Evolutionary conservation across 805 yeast genomes (phyloP).

Genomic region (Candida schatavii): DNA sequence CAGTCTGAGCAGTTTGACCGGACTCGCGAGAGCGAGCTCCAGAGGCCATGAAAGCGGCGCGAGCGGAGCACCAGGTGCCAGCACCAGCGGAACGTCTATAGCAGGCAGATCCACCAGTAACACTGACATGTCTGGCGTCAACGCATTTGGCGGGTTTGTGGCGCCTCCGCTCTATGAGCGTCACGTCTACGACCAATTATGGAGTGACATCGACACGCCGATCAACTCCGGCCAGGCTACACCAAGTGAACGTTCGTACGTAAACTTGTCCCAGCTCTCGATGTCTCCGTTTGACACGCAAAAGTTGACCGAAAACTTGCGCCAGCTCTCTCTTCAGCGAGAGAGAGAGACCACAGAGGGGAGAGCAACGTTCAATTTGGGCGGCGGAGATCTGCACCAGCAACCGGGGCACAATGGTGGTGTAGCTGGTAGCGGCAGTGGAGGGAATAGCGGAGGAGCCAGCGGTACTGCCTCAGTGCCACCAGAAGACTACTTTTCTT

Average conservation of each 20-base stretch:
- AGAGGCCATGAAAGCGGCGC: neutral
- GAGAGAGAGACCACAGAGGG: constrained; percentile 33
- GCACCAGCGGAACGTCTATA: neutral
- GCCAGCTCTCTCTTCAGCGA: constrained; percentile 49
- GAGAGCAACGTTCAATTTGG: constrained; percentile 35
- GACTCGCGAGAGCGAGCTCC: constrained; percentile 11
- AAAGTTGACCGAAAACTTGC: constrained; percentile 50
- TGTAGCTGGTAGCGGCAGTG: too few species aligned
- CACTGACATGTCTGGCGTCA: neutral
- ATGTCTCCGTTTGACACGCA: constrained; percentile 40
- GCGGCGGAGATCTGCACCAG: constrained; percentile 23
- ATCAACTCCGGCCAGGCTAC: constrained; percentile 40
- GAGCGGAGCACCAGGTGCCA: neutral
- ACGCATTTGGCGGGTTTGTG: constrained; percentile 34
- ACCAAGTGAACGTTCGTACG: constrained; percentile 16
- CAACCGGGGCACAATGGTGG: too few species aligned
- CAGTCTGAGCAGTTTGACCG: constrained; percentile 23
- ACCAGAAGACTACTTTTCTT: constrained; percentile 9
- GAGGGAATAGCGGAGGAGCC: neutral
- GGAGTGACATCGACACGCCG: constrained; percentile 59
- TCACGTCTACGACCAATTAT: constrained; percentile 77
- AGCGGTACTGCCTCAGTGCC: constrained; percentile 2
- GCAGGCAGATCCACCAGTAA: constrained; percentile 26
- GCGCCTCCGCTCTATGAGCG: constrained; percentile 87
- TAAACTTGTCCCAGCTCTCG: constrained; percentile 17